These are phyloP conservation scores for Margaritispora aquatica DNA, from an alignment of 495 filamentous ascomycete species.

Conservation along the genomic window DNA sequence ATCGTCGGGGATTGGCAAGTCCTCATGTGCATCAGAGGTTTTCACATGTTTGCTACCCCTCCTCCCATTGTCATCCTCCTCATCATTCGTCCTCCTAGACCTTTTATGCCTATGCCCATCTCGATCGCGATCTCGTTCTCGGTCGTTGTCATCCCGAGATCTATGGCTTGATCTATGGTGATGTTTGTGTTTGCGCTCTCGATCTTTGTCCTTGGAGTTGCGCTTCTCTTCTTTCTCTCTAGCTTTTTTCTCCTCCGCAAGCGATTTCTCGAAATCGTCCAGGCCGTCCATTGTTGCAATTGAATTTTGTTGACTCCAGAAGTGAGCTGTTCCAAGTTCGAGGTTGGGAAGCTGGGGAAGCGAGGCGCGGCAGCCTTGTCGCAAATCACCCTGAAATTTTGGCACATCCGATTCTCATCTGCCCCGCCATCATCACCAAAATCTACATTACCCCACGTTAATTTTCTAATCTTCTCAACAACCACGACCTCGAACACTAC, in stretches of 20 bases:
- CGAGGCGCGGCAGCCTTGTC: conserved; percentile 33
- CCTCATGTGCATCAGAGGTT: conserved; percentile 39
- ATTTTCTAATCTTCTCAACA: neutral
- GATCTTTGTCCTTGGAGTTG: conserved; percentile 39
- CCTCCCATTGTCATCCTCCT: conserved; percentile 27
- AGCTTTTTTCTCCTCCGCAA: conserved; percentile 45
- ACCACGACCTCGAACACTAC: no score
- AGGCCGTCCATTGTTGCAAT: conserved; percentile 25
- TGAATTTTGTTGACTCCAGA: neutral
- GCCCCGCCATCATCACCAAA: conserved; percentile 13
- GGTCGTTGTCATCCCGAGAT: conserved; percentile 17
- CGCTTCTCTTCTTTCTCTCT: conserved; percentile 36
- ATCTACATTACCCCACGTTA: neutral
- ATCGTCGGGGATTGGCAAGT: conserved; percentile 39
- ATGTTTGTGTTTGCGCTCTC: conserved; percentile 28
- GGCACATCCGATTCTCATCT: conserved; percentile 1
- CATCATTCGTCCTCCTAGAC: conserved; percentile 36
- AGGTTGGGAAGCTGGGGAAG: conserved; percentile 2
- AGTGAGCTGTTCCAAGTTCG: neutral
- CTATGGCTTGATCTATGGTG: conserved; percentile 35
- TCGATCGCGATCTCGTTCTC: conserved; percentile 26
- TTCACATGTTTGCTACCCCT: conserved; percentile 33
- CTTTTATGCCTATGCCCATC: conserved; percentile 37
- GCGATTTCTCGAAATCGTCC: conserved; percentile 38
- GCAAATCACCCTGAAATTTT: neutral